Evolutionary conservation across 2,329 filamentous ascomycete species (phyloP), one percentile per base, ranked within the genome.

Genomic region (Trichoderma sp.): DNA sequence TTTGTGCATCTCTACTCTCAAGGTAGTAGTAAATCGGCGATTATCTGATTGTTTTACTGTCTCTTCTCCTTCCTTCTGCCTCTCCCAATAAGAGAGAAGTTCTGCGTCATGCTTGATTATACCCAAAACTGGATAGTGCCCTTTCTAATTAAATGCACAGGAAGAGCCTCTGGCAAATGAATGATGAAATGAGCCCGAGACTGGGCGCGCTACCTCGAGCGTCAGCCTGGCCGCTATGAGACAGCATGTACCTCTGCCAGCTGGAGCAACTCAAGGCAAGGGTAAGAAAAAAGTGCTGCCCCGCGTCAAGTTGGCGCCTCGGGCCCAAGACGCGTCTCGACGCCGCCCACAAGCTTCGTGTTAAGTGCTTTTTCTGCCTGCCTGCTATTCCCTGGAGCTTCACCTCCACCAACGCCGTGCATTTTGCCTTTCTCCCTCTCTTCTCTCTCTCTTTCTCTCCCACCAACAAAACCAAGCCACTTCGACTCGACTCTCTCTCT

Each of bases 221-320:
- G 19, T 39, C 19, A 39, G 58, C 30, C 47, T 19, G 26, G 26
- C 50, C n/a, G 0, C 26, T 28, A 52, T 28, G 26, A n/a, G 26
- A 30, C 50, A 30, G 17, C 28, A 41, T 12, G 58, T 48, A 41
- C 44, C 45, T n/a, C 4, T 39, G 12, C 34, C 34, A 39, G 50
- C 50, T 24, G 21, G 21, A 24, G 21, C 21, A 24, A 52, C 3
- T 39, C 34, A 19, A 48, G 57, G 30, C 30, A 30, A 41, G 45
- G 58, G 58, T 24, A 45, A 21, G 12, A 62, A 52, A 45, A 57
- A 57, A 14, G 55, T 30, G n/a, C 26, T 63, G 59, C 69, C 71
- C 70, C 73, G 73, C 72, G 74, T 71, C 66, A 60, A 63, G 66
- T 74, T 75, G 73, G 74, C 73, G 73, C 74, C 71, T 66, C 30